Base-by-base conservation (phyloP, 169 alveolate species). In the Eimeria sp. region DNA sequence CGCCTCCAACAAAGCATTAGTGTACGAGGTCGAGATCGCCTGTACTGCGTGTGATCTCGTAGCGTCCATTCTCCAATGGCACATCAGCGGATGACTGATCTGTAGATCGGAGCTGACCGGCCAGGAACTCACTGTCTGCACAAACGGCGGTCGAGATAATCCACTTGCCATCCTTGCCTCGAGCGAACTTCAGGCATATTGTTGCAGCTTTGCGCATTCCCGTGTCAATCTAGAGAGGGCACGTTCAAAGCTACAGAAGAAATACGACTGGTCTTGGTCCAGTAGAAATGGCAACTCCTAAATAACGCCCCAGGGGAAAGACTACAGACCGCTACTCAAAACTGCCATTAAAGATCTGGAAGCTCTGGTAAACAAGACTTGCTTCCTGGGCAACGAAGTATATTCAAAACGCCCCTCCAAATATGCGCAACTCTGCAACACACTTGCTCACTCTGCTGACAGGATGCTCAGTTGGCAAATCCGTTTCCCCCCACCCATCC, bases 101-200 rank as follows among this genome's bases (percentile, higher is more conserved):
- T 1, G 68, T 20, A 60, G 68, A 1, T 58, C 25, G 25, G 40
- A 27, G 6, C 0, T 20, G n/a, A 33, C 80, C 6, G n/a, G 25
- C 80, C 80, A 71, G 27, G 52, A 71, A 25, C 80, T 71, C 80
- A 71, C 80, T 10, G 33, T 16, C 80, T 71, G 52, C 80, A 71
- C 6, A 25, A 33, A 33, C 80, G 14, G 52, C 37, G n/a, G 80
- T 11, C 30, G 10, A 33, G 74, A 27, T 27, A n/a, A 6, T 62
- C 40, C 74, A 64, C 0, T 11, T 37, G 30, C 16, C 52, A 71
- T 23, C 10, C 49, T 33, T 30, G 80, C 80, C 77, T 30, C 77
- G 11, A 1, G 46, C 46, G 14, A 14, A 71, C 52, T 25, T 0
- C 52, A 54, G 52, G 27, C 4, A 71, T 0, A 71, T 37, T 49